Evolutionary conservation across 495 filamentous ascomycete species (phyloP).

Genomic region (Thozetella sp.): DNA sequence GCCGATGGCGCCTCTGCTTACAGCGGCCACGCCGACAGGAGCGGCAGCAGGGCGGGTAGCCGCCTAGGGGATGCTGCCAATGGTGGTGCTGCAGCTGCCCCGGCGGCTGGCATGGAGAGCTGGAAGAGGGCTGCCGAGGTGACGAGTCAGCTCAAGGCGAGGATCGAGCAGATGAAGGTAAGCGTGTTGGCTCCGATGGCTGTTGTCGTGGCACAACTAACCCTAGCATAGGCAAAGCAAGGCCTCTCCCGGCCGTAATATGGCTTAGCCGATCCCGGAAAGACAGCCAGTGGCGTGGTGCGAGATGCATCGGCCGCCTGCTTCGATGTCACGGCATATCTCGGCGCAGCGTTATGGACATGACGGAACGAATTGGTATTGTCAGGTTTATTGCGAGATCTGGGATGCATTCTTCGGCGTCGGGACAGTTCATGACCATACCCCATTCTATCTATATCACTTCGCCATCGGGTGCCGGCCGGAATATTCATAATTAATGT

Average conservation of each 20-base stretch:
- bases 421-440: not conserved
- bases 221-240: slow-evolving; percentile 26
- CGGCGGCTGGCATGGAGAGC: slow-evolving; percentile 73
- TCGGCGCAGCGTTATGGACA: not conserved
- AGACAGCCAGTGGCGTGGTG: not conserved
- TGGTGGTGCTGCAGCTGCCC: slow-evolving; percentile 30
- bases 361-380: not conserved
- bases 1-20: slow-evolving; percentile 21
- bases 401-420: not conserved
- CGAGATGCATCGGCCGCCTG: not conserved
- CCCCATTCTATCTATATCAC: too few relatives aligned
- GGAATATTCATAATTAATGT: too few relatives aligned
- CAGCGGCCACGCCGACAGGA: slow-evolving; percentile 24
- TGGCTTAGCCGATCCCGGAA: not conserved
- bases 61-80: slow-evolving; percentile 28
- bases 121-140: slow-evolving; percentile 99
- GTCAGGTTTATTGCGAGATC: not conserved
- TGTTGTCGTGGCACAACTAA: slow-evolving; percentile 4
- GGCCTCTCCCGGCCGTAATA: slow-evolving; percentile 27
- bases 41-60: slow-evolving; percentile 39
- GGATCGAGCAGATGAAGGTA: slow-evolving; percentile 83
- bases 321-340: too few relatives aligned
- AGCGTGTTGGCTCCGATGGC: slow-evolving; percentile 8
- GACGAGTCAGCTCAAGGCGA: slow-evolving; percentile 92
- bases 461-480: too few relatives aligned